phyloP scores from a whole-genome alignment of 352 stramenopile genomes.

The Globisporangium irregulare region DNA sequence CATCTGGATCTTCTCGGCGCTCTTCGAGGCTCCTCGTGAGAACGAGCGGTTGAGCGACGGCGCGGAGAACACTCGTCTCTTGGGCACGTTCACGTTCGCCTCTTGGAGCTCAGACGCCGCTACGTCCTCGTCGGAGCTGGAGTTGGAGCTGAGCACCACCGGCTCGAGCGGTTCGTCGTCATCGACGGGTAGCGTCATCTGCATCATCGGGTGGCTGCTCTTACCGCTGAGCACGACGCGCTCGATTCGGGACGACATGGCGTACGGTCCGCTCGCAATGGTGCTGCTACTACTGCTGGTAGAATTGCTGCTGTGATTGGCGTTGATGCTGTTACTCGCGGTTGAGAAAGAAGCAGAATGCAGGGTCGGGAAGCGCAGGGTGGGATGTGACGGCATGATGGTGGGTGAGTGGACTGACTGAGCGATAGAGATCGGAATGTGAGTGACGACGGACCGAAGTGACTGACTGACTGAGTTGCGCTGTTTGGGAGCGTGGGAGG shows the following conservation, averaged over 20 bases:
- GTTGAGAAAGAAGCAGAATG: slow-evolving; percentile 12
- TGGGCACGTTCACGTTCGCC: slow-evolving; percentile 7
- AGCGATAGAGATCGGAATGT: not conserved
- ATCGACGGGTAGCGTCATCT: slow-evolving; percentile 16
- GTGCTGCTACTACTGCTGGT: not conserved
- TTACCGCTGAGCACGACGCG: slow-evolving; percentile 14
- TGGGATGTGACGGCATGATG: slow-evolving; percentile 20
- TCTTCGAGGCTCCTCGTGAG: slow-evolving; percentile 16
- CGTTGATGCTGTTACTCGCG: slow-evolving; percentile 2
- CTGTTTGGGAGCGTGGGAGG: not conserved
- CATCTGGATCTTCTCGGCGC: not conserved
- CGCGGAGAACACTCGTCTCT: slow-evolving; percentile 38
- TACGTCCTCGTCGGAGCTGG: slow-evolving; percentile 16
- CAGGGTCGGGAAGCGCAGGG: slow-evolving; percentile 13
- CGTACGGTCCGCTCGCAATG: not conserved
- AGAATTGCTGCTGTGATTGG: not conserved
- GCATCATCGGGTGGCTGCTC: slow-evolving; percentile 17
- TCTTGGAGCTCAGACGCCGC: not conserved
- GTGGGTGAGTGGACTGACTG: not conserved
- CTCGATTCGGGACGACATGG: slow-evolving; percentile 17
- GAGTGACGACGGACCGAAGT: not conserved
- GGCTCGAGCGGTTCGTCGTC: slow-evolving; percentile 4
- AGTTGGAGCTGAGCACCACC: not conserved
- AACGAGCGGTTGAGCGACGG: slow-evolving; percentile 34
- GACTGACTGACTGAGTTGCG: not conserved